Percentiles rank a stretch among this genome's conserved stretches.
Conservation (phyloP, 1,284 basidiomycete species). For the Cronartium ribicola region DNA sequence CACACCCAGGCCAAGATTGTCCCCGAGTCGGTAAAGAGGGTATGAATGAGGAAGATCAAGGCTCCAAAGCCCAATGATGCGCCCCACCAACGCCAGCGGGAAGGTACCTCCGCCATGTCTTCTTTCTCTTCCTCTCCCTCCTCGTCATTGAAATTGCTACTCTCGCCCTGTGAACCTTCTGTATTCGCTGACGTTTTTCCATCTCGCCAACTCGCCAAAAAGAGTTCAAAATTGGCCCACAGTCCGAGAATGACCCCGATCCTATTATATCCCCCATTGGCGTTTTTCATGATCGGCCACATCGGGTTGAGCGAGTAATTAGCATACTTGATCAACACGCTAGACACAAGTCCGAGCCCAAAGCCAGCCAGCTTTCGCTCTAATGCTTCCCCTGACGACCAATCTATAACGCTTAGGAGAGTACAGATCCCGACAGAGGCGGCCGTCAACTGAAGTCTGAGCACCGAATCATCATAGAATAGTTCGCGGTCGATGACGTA, state of each 20-base stretch:
- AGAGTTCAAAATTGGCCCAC: constrained; percentile 46
- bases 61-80: constrained; percentile 63
- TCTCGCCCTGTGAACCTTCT: background rate
- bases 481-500: constrained; percentile 33
- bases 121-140: background rate
- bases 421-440: constrained; percentile 20
- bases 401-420: constrained; percentile 3
- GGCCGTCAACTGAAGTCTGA: constrained; percentile 36
- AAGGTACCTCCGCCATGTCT: background rate
- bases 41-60: constrained; percentile 72
- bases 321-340: constrained; percentile 69
- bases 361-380: constrained; percentile 12
- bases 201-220: background rate
- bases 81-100: constrained; percentile 21
- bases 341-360: constrained; percentile 62
- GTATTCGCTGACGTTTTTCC: background rate
- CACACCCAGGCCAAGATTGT: constrained; percentile 86
- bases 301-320: constrained; percentile 80
- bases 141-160: background rate
- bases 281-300: constrained; percentile 65
- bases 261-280: constrained; percentile 65
- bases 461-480: constrained; percentile 40
- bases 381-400: background rate
- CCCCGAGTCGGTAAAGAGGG: constrained; percentile 70
- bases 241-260: constrained; percentile 57